Percentiles rank a stretch among this genome's conserved stretches.
Conservation (phyloP, 179 eudicot species). For the Beta corolliflora region DNA sequence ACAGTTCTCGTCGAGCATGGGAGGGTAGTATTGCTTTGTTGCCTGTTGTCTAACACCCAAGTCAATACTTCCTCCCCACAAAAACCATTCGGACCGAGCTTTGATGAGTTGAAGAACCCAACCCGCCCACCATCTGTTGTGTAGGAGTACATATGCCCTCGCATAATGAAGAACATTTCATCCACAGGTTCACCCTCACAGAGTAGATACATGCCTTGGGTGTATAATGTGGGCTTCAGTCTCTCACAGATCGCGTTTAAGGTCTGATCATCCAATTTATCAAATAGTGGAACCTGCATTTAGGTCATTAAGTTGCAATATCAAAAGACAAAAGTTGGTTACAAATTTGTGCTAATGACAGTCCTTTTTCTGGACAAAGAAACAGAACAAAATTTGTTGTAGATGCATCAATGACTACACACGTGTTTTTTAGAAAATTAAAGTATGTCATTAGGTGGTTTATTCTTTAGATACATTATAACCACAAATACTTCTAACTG, state of each 20-base stretch:
- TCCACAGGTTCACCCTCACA: conserved; percentile 35
- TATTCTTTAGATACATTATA: too few relatives aligned
- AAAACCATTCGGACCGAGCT: conserved; percentile 41
- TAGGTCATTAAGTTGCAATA: neutral
- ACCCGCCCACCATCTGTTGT: conserved; percentile 19
- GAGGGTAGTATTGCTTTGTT: conserved; percentile 17
- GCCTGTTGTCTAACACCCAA: conserved; percentile 38
- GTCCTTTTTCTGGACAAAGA: too few relatives aligned
- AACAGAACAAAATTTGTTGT: too few relatives aligned
- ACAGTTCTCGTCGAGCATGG: conserved; percentile 46
- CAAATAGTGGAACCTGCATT: conserved; percentile 43
- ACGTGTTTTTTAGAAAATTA: too few relatives aligned
- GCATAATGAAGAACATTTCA: conserved; percentile 27
- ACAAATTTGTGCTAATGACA: too few relatives aligned
- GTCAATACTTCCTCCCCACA: conserved; percentile 52
- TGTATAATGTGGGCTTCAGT: conserved; percentile 39
- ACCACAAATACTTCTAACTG: too few relatives aligned
- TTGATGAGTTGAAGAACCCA: conserved; percentile 42
- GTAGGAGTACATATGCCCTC: conserved; percentile 41
- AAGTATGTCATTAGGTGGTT: too few relatives aligned
- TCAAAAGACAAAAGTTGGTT: too few relatives aligned
- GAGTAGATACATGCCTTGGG: conserved; percentile 34
- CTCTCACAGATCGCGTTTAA: conserved; percentile 47
- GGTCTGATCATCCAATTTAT: conserved; percentile 43
- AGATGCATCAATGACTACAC: too few relatives aligned